Conservation (phyloP, 306 rosid genomes). For the Delonix regia region DNA sequence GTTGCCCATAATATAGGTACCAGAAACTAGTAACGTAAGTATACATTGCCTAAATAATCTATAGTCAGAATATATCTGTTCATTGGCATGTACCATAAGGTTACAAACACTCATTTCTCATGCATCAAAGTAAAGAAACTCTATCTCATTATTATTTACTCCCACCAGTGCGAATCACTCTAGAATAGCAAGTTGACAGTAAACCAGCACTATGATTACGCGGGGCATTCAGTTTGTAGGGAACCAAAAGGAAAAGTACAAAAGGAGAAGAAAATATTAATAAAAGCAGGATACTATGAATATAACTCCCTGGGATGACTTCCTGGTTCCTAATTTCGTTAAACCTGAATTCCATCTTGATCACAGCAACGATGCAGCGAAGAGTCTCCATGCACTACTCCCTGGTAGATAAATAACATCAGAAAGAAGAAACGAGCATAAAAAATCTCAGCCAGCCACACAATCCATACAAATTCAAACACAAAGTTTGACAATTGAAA, state of each 20-base stretch:
- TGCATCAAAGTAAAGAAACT: slow-evolving; percentile 15
- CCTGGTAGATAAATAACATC: slow-evolving; percentile 35
- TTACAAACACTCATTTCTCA: slow-evolving; percentile 18
- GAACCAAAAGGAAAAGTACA: not conserved
- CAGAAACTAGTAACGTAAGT: not conserved
- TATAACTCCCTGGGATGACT: slow-evolving; percentile 22
- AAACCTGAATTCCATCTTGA: slow-evolving; percentile 30
- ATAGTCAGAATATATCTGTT: not conserved
- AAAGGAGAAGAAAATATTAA: slow-evolving; percentile 20
- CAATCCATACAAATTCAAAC: not conserved
- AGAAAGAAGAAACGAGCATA: not conserved
- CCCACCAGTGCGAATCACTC: slow-evolving; percentile 16
- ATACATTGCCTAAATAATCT: slow-evolving; percentile 21
- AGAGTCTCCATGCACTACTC: slow-evolving; percentile 33
- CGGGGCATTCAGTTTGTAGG: not conserved
- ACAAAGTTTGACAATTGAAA: slow-evolving; percentile 18
- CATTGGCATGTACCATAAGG: not conserved
- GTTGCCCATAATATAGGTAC: slow-evolving; percentile 23
- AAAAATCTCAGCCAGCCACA: not conserved
- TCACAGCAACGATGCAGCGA: slow-evolving; percentile 34
- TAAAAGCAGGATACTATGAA: not conserved
- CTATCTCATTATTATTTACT: slow-evolving; percentile 33
- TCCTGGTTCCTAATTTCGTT: slow-evolving; percentile 20
- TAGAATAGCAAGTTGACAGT: slow-evolving; percentile 30
- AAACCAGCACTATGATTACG: not conserved